phyloP scores from a whole-genome alignment of 129 eudicot genomes.

The Erigeron canadensis region DNA sequence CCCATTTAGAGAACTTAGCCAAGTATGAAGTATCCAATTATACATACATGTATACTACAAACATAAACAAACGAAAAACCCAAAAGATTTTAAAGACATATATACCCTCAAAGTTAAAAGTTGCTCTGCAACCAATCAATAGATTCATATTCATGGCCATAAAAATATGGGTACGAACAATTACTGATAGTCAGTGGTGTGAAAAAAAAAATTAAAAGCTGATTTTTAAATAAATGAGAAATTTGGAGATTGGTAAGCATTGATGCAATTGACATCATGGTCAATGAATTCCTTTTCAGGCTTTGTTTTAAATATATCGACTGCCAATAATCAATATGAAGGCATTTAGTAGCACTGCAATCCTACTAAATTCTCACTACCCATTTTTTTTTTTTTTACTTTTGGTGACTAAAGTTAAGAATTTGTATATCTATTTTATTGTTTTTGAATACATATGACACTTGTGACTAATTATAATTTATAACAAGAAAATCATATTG shows the following conservation, averaged over 20 bases:
- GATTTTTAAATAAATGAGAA: not conserved
- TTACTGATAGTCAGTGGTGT: slow-evolving; percentile 17
- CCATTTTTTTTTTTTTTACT: slow-evolving; percentile 25
- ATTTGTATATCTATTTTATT: not conserved
- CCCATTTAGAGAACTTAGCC: too few relatives aligned
- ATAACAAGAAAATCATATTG: too few relatives aligned
- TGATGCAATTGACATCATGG: slow-evolving; percentile 37
- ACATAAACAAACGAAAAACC: not conserved
- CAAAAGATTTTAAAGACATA: slow-evolving; percentile 21
- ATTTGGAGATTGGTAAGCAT: slow-evolving; percentile 29
- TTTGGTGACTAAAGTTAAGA: slow-evolving; percentile 4
- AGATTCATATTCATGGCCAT: slow-evolving; percentile 6
- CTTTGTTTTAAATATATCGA: slow-evolving; percentile 38
- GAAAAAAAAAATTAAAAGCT: not conserved
- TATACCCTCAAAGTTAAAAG: slow-evolving; percentile 11
- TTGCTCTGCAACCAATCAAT: slow-evolving; percentile 10
- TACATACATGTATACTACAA: not conserved
- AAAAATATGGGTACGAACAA: slow-evolving; percentile 20
- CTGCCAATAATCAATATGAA: slow-evolving; percentile 37
- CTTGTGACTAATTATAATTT: too few relatives aligned
- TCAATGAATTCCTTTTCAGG: slow-evolving; percentile 45
- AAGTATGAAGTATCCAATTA: not conserved
- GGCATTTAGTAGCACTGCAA: slow-evolving; percentile 42
- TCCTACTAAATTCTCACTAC: slow-evolving; percentile 31
- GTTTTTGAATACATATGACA: too few relatives aligned